Evolutionary conservation across 768 basidiomycete species (phyloP), one percentile per base, ranked within the genome.

Genomic region (Myochromella boudieri): DNA sequence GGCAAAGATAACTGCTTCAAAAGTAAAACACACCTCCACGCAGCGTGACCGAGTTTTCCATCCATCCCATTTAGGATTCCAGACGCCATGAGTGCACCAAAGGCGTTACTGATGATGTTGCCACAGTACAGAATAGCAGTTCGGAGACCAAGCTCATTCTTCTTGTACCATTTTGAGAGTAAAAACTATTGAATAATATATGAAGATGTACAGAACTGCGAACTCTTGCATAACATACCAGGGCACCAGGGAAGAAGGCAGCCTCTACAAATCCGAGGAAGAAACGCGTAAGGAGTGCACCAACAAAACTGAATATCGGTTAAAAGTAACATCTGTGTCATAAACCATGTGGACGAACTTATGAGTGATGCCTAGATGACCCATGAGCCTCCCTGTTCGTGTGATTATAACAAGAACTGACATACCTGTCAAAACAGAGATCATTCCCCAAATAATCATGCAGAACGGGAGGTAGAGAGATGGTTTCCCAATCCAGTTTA

Each of bases 31-130:
- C 56, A 85, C 73, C 84, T 70, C 90, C 90, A 93, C 0, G 85
- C 85, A 8, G 84, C 72, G 47, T 77, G 70, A 0, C 88, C 89
- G 12, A 81, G 67, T 44, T 72, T 72, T 5, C 83, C 85, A 29
- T 89, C 77, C 85, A 91, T 88, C 10, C 69, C 68, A 53, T 78
- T 73, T 14, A 92, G 75, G 42, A 92, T 87, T 1, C 79, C 84
- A 24, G 87, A 85, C 9, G 89, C 87, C 42, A 92, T 78, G 10
- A 92, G 68, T 2, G 87, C 75, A 3, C 90, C 89, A 60, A 91
- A 90, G 0, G 88, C 90, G 69, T 91, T 93, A 44, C 81, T 82
- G 42, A 91, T 81, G 22, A 91, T 70, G 56, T 76, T 81, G 15
- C 90, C 89, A 50, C 86, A 87, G 31, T 77, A 78, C 24, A 91